phyloP scores from a whole-genome alignment of 495 filamentous ascomycete genomes.

The Xylaria grammica region DNA sequence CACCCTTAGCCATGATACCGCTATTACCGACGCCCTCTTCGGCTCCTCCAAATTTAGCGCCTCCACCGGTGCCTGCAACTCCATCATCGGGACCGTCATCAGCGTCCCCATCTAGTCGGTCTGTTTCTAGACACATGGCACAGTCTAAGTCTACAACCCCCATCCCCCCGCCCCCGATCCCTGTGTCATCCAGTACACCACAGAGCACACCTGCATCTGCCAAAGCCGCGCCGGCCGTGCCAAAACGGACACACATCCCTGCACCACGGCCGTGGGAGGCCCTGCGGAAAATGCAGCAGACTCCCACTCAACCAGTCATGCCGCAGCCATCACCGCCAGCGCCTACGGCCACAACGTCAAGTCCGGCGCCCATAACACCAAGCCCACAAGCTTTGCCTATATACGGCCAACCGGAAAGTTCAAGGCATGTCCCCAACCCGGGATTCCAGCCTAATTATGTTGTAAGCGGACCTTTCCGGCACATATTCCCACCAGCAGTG shows the following conservation, averaged over 20 bases:
- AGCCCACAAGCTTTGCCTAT: conserved; percentile 1
- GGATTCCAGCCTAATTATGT: conserved; percentile 36
- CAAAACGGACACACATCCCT: conserved; percentile 34
- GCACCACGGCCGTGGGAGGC: conserved; percentile 40
- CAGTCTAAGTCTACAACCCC: conserved; percentile 15
- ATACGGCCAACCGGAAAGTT: conserved; percentile 15
- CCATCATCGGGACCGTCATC: background rate
- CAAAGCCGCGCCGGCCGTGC: conserved; percentile 2
- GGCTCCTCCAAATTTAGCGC: background rate
- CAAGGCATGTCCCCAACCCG: conserved; percentile 28
- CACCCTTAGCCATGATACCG: background rate
- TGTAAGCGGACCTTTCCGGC: conserved; percentile 42
- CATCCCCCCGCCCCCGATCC: conserved; percentile 13
- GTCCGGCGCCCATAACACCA: background rate
- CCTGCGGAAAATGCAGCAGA: conserved; percentile 29
- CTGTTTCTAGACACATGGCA: background rate
- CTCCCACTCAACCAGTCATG: conserved; percentile 14
- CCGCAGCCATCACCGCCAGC: conserved; percentile 8
- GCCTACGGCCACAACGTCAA: conserved; percentile 1
- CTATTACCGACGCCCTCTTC: conserved; percentile 3
- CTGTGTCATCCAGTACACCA: background rate
- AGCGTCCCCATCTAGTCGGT: background rate
- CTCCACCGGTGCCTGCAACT: conserved; percentile 4
- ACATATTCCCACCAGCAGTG: conserved; percentile 34
- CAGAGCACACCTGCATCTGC: conserved; percentile 21